Evolutionary conservation across 2,329 filamentous ascomycete species (phyloP), one percentile per base, ranked within the genome.

Genomic region (Sporothrix humicola): DNA sequence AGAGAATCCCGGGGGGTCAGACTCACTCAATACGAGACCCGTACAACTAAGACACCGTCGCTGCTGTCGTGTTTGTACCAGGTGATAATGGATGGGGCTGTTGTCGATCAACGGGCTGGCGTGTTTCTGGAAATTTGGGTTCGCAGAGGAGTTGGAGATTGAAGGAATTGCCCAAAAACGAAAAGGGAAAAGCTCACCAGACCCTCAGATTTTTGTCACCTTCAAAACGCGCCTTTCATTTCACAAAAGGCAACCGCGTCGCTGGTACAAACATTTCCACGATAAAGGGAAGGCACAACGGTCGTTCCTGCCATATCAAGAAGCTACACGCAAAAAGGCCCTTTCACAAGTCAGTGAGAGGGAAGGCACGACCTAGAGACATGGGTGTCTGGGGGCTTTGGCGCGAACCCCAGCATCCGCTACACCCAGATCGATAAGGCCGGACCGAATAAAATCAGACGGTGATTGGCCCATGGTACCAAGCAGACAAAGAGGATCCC

Each of bases 371-470:
- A 69, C 65, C 46, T 20, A 4, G n/a, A 4, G 63, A 66, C 42
- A 48, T 26, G 44, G 63, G 63, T 66, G n/a, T 66, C 44, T 66
- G 63, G 63, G 12, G 50, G n/a, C 66, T 23, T n/a, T 65, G 59
- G 59, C 59, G 59, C 37, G 17, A 65, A 66, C 63, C 63, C 20
- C 26, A 58, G 52, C 69, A 12, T 52, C n/a, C 23, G 52, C 44
- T 50, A 26, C 42, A 48, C n/a, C 37, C 23, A 73, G 70, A 74
- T 74, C 74, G 72, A 75, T 75, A 75, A 74, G 74, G 52, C 74
- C 74, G 74, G 74, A 69, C 74, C 74, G 74, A 75, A 68, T 75
- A 50, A 63, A 44, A n/a, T 10, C 66, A n/a, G 3, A 15, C 23
- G 63, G 20, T 75, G 48, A 75, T 75, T 75, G 74, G 74, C 69